These are phyloP conservation scores for Styphnolobium japonicum DNA, from an alignment of 306 rosid species.

Conservation along the genomic window DNA sequence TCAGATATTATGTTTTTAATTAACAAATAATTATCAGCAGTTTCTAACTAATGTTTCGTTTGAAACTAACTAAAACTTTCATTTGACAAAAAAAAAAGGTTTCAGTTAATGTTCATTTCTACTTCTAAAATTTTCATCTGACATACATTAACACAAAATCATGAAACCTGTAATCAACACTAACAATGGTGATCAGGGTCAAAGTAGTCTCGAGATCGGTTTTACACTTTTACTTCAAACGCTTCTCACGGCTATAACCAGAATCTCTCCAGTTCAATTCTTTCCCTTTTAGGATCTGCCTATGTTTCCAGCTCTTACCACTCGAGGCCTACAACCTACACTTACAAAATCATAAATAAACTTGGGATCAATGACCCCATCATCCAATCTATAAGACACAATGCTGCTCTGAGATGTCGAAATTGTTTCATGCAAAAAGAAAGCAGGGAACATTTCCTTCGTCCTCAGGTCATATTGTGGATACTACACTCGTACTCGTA, in stretches of 20 bases:
- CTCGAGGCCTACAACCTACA: neutral
- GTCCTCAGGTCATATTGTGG: slow-evolving; percentile 23
- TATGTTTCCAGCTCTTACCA: neutral
- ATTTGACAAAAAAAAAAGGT: too few species aligned
- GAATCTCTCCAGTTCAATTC: neutral
- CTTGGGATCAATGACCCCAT: neutral
- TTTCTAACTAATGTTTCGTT: too few species aligned
- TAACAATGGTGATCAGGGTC: neutral
- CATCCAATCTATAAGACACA: neutral
- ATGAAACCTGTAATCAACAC: neutral
- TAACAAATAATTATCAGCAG: neutral
- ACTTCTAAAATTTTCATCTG: neutral
- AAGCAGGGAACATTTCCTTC: slow-evolving; percentile 32
- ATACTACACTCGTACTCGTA: neutral
- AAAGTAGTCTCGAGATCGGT: neutral
- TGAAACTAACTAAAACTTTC: too few species aligned
- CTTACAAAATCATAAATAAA: neutral
- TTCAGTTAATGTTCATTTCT: slow-evolving; percentile 22
- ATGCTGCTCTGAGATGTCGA: slow-evolving; percentile 9
- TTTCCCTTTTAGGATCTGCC: slow-evolving; percentile 6
- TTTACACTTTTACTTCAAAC: neutral
- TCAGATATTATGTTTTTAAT: neutral
- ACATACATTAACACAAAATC: neutral
- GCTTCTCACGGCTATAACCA: neutral
- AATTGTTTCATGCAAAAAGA: slow-evolving; percentile 27